These are phyloP conservation scores for Pisolithus tinctorius DNA, from an alignment of 768 basidiomycete species.

Conservation along the genomic window DNA sequence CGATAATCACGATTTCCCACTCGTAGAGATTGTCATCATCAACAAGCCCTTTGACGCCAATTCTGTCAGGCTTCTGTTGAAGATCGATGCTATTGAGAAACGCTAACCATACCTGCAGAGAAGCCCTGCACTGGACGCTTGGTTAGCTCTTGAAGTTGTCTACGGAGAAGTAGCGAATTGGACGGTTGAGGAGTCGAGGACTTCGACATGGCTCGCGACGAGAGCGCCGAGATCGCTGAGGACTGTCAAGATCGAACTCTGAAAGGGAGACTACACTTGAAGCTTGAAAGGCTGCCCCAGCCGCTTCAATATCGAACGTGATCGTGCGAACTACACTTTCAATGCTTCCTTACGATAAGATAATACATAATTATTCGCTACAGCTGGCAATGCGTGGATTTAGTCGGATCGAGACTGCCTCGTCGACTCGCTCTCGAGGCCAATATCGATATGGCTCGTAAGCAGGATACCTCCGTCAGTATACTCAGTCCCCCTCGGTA, in stretches of 20 bases:
- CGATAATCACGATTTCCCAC: conserved; percentile 95
- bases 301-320: conserved; percentile 6
- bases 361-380: too few species aligned
- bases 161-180: conserved; percentile 57
- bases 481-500: too few species aligned
- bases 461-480: neutral
- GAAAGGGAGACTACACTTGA: neutral
- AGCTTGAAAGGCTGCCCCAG: neutral
- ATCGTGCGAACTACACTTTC: conserved; percentile 12
- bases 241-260: neutral
- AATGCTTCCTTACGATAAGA: too few species aligned
- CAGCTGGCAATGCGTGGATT: neutral
- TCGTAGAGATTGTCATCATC: conserved; percentile 93
- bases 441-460: neutral
- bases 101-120: conserved; percentile 65
- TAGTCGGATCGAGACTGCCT: neutral
- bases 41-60: conserved; percentile 63
- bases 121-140: conserved; percentile 96
- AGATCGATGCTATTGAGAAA: conserved; percentile 23
- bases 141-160: conserved; percentile 79
- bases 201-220: conserved; percentile 39
- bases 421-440: neutral
- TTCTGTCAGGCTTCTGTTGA: conserved; percentile 28
- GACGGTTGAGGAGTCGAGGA: conserved; percentile 30
- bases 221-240: conserved; percentile 1